These are phyloP conservation scores for Ophiostoma perfectum DNA, from an alignment of 2,329 filamentous ascomycete genomes.

Conservation along the genomic window DNA sequence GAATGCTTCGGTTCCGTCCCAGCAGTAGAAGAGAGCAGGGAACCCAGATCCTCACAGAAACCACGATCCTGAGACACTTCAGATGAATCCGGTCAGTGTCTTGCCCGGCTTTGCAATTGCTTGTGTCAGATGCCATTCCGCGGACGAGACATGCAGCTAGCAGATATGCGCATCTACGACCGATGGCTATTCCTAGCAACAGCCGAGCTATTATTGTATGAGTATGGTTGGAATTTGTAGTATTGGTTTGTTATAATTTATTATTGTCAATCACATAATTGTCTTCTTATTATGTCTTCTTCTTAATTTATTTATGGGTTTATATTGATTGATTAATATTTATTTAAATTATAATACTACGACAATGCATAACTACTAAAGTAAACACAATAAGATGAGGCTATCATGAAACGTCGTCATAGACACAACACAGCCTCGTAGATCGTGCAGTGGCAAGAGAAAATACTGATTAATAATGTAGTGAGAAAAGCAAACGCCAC, in stretches of 20 bases:
- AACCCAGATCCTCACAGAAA: background rate
- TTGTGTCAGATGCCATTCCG: slow-evolving; percentile 3
- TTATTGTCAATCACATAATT: no score
- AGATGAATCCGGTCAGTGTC: background rate
- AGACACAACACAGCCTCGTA: background rate
- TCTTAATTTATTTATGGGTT: no score
- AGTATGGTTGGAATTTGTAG: no score
- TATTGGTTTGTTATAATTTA: no score
- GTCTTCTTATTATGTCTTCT: no score
- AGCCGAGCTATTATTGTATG: background rate
- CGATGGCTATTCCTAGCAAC: background rate
- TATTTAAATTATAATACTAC: no score
- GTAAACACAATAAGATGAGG: no score
- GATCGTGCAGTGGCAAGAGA: background rate
- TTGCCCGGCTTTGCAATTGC: background rate
- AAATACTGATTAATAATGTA: background rate
- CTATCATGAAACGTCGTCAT: no score
- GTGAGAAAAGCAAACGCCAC: background rate
- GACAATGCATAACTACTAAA: no score
- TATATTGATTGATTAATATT: no score
- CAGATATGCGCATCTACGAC: background rate
- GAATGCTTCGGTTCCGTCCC: background rate
- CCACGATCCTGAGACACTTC: background rate
- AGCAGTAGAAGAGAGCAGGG: background rate
- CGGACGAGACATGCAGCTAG: background rate